These are phyloP conservation scores for Zygosaccharomyces bisporus DNA, from an alignment of 805 yeast species.

Conservation along the genomic window DNA sequence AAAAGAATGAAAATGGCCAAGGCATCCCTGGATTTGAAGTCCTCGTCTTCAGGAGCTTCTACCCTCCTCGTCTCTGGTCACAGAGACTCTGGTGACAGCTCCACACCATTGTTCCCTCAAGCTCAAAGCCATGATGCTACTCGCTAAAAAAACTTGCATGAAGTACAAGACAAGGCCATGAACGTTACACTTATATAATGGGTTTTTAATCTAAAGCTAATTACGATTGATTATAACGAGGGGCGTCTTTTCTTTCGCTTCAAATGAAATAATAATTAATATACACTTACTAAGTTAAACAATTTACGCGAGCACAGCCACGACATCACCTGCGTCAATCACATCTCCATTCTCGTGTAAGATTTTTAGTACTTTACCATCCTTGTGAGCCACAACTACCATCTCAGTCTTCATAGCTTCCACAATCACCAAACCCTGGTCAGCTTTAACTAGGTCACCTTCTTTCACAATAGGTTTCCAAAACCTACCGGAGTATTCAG, in stretches of 20 bases:
- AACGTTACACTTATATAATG: not conserved
- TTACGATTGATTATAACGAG: no score
- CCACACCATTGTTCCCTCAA: constrained; percentile 21
- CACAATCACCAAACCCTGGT: constrained; percentile 80
- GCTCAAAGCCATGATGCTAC: constrained; percentile 8
- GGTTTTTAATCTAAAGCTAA: not conserved
- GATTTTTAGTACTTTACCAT: constrained; percentile 70
- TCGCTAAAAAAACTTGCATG: not conserved
- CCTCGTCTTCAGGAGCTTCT: not conserved
- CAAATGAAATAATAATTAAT: constrained; percentile 1
- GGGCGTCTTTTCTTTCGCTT: no score
- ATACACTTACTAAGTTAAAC: not conserved
- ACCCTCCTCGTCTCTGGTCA: constrained; percentile 1
- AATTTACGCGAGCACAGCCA: constrained; percentile 52
- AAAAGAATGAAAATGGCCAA: constrained; percentile 36
- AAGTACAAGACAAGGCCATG: not conserved
- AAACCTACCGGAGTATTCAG: constrained; percentile 95
- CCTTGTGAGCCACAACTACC: constrained; percentile 69
- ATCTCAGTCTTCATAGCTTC: constrained; percentile 99
- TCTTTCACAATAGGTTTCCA: constrained; percentile 86
- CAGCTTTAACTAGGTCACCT: constrained; percentile 69
- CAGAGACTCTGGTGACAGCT: constrained; percentile 28
- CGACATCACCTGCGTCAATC: constrained; percentile 95
- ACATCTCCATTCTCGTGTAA: constrained; percentile 86
- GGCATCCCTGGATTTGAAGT: constrained; percentile 27